Base-by-base conservation (phyloP, 306 rosid species). In the Dicorynia guianensis region DNA sequence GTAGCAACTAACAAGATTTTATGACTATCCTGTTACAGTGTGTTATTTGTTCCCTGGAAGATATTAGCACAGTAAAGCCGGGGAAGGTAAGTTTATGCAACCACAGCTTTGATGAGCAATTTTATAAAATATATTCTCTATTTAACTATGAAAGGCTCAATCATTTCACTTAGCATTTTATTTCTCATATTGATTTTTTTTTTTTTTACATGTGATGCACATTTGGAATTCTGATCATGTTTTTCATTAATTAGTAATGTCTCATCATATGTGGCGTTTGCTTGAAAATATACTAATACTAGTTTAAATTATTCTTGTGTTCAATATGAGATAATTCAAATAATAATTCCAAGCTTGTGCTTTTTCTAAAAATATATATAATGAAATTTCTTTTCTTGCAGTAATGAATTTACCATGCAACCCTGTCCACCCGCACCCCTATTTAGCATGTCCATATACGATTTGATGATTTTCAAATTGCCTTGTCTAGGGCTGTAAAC, bases 31-130 rank as follows among this genome's bases (percentile, higher is more conserved):
- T 84, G 82, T 81, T 83, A 76, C 97, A 95, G 99, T 74, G 91
- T 87, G 97, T 39, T 57, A 92, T 95, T 67, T 95, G 99, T 72
- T 88, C 99, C 74, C 82, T 95, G 53, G 97, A 90, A 89, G 98
- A 95, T 17, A 85, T 87, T 72, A 85, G 80, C 82, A 81, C 83
- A 39, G 55, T 89, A 67, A 87, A 86, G 87, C 97, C 97, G 4
- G 97, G 97, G 80, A 89, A 95, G 97, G 99, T 95, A 82, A 70
- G 93, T 83, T 78, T 72, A 71, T 54, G 59, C 72, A 44, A 72
- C 39, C 65, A 74, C 12, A 3, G 14, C 17, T 53, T 66, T 55
- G 34, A 66, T 58, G 43, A 54, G 71, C 63, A 65, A 58, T 65
- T 62, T 9, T 43, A 46, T 69, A 35, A 74, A 6, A 38, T 49